A percentile compares a stretch with the other conserved stretches of the same genome.
These are phyloP conservation scores for Nothophaeocryptopus gaeumannii DNA, from an alignment of 2,329 filamentous ascomycete genomes.

Conservation along the genomic window DNA sequence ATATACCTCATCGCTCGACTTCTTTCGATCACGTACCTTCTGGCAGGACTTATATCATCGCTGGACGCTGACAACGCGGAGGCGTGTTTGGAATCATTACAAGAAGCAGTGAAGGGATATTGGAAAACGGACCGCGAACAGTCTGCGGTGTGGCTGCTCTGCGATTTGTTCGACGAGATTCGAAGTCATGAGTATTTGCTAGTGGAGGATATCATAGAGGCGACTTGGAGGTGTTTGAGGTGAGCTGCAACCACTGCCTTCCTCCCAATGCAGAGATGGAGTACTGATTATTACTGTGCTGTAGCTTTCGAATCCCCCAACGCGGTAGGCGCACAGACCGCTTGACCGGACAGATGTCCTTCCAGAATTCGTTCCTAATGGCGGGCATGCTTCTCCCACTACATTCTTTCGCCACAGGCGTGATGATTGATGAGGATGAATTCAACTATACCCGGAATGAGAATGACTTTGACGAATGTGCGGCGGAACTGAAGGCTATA, in stretches of 20 bases:
- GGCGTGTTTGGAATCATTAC: slow-evolving; percentile 10
- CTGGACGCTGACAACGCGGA: slow-evolving; percentile 11
- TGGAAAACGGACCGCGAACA: slow-evolving; percentile 12
- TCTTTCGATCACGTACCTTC: slow-evolving; percentile 13
- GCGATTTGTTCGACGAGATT: slow-evolving; percentile 16
- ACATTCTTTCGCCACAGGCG: slow-evolving; percentile 11
- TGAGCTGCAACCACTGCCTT: background rate
- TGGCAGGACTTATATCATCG: slow-evolving; percentile 7
- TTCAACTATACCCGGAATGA: slow-evolving; percentile 2
- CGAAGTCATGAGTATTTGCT: slow-evolving; percentile 12
- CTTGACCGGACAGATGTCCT: background rate
- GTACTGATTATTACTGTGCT: background rate
- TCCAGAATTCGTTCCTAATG: slow-evolving; percentile 5
- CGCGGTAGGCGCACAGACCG: slow-evolving; percentile 5
- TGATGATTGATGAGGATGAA: slow-evolving; percentile 14
- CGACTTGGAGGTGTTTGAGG: slow-evolving; percentile 9
- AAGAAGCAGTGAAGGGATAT: slow-evolving; percentile 15
- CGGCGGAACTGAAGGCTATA: background rate
- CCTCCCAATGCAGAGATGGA: no score
- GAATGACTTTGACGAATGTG: background rate
- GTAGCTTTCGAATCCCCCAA: slow-evolving; percentile 1
- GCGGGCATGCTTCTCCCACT: slow-evolving; percentile 11
- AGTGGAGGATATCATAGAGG: slow-evolving; percentile 9
- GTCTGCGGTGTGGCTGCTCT: slow-evolving; percentile 13
- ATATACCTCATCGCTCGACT: slow-evolving; percentile 14